Conservation (phyloP, 1,284 basidiomycete genomes). For the Termitomyces sp. region DNA sequence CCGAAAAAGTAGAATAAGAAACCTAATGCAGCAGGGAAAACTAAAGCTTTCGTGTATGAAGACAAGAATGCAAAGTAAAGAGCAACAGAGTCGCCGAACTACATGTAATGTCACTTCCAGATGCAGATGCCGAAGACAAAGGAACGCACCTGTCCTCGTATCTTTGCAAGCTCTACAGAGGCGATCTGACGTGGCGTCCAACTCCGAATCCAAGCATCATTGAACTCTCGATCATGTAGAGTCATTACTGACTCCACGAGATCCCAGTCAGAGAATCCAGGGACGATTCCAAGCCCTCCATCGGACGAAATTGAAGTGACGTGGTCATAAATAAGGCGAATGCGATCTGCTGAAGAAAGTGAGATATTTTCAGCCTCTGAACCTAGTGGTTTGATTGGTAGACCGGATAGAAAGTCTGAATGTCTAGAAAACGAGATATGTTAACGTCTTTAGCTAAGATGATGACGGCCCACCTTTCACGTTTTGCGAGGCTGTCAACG, state of each 20-base stretch:
- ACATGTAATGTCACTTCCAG: not conserved
- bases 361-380: constrained; percentile 36
- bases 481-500: constrained; percentile 61
- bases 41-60: constrained; percentile 74
- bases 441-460: not conserved
- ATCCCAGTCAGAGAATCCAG: constrained; percentile 67
- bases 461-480: constrained; percentile 61
- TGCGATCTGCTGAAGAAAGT: constrained; percentile 64
- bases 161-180: constrained; percentile 51
- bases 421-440: constrained; percentile 7
- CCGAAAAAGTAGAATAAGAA: constrained; percentile 59
- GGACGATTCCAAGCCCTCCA: constrained; percentile 76
- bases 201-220: constrained; percentile 64
- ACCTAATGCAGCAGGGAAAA: constrained; percentile 65
- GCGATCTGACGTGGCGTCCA: constrained; percentile 63
- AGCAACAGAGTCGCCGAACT: constrained; percentile 88
- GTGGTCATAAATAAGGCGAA: constrained; percentile 76
- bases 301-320: constrained; percentile 67
- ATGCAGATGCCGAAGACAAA: not conserved
- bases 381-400: constrained; percentile 46
- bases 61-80: constrained; percentile 89
- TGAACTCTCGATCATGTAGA: constrained; percentile 80
- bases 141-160: constrained; percentile 51
- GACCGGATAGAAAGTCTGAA: constrained; percentile 55
- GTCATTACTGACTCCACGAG: constrained; percentile 76